phyloP scores from a whole-genome alignment of 768 basidiomycete species.

The Leccinum sublutescens region DNA sequence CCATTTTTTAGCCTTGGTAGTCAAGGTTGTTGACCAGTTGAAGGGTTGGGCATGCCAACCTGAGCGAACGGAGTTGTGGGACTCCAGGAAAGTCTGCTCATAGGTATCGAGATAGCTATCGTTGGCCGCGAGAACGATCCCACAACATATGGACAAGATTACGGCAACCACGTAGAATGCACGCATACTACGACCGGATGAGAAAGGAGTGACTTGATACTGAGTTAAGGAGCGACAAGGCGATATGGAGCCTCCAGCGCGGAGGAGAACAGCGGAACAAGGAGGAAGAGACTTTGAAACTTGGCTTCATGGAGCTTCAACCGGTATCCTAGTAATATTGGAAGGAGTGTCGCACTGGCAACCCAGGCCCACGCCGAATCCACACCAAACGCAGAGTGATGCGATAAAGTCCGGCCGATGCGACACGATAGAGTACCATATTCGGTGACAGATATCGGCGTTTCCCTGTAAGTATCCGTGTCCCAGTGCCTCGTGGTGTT shows the following conservation, averaged over 20 bases:
- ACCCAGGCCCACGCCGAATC: background rate
- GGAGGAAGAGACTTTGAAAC: background rate
- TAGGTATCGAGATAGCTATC: conserved; percentile 10
- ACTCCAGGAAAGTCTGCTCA: conserved; percentile 37
- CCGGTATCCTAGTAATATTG: background rate
- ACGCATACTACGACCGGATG: conserved; percentile 9
- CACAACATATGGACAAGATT: conserved; percentile 18
- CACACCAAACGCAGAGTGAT: background rate
- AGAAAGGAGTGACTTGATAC: conserved; percentile 5
- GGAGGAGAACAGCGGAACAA: background rate
- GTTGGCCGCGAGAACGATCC: conserved; percentile 10
- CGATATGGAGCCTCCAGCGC: background rate
- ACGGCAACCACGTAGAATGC: background rate
- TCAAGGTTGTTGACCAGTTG: conserved; percentile 49
- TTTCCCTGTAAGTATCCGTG: background rate
- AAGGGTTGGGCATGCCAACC: conserved; percentile 42
- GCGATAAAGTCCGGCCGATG: background rate
- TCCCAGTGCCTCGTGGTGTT: background rate
- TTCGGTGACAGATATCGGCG: background rate
- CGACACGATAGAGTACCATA: background rate
- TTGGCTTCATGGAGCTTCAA: background rate
- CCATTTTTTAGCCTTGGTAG: conserved; percentile 48
- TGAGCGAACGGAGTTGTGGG: conserved; percentile 50
- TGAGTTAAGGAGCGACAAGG: background rate
- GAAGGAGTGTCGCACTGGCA: background rate